Base-by-base conservation (phyloP, 495 filamentous ascomycete species). In the Aspergillus panamensis region DNA sequence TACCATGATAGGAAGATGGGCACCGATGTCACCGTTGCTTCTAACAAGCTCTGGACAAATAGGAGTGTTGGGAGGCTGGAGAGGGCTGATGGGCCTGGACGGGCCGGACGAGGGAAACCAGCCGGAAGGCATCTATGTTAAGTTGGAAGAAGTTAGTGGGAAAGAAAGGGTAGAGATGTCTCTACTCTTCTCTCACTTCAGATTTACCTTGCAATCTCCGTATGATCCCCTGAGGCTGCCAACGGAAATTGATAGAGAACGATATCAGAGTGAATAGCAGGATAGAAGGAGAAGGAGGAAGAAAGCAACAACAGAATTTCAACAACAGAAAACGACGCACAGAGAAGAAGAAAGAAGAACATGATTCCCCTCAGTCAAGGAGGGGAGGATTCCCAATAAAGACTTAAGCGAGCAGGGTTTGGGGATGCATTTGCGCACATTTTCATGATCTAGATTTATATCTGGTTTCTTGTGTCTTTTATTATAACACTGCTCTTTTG, bases 251-350 rank as follows among this genome's bases (percentile, higher is more conserved):
- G 13, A 31, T 3, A 31, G 13, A 31, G 10, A 47, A 1, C 7
- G 19, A 20, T 42, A 55, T 17, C 16, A 53, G 21, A 19, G 32
- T 9, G 21, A 37, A 5, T 13, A 37, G 49, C 14, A 45, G 42
- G 42, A 45, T 17, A 53, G 16, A 53, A 30, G 42, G 39, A 25
- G 35, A 47, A 16, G 16, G 39, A 45, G 19, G 45, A 25, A 52
- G 32, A 39, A 51, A 51, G 30, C 20, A 49, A 25, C 35, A 12
- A 39, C 10, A 39, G 8, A 49, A 31, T 4, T 16, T 21, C 19
- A 49, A 49, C 14, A 49, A 49, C 14, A 25, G 30, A 49, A 8
- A n/a, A 4, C 20, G 10, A n/a, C 35, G 14, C 10, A 39, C 10
- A n/a, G 35, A 3, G 6, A n/a, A n/a, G 35, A n/a, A 39, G 35